These are phyloP conservation scores for Penicillium robsamsonii DNA, from an alignment of 495 filamentous ascomycete genomes.

Conservation along the genomic window DNA sequence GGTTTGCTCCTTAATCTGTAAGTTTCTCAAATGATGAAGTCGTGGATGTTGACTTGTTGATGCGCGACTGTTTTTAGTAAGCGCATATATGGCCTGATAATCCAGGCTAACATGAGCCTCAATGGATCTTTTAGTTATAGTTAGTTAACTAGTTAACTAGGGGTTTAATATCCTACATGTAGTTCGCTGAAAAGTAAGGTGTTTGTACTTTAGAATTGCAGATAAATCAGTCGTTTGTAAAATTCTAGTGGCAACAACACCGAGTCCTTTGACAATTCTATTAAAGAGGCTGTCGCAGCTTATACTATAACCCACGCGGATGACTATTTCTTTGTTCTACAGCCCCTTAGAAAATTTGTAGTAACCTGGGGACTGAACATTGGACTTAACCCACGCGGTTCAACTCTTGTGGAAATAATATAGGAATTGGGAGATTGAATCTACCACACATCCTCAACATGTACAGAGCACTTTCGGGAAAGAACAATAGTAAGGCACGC, in stretches of 20 bases:
- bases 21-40: neutral
- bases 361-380: neutral
- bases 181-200: neutral
- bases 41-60: conserved; percentile 7
- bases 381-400: neutral
- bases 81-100: neutral
- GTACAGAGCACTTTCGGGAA: neutral
- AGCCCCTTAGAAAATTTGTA: neutral
- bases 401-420: neutral
- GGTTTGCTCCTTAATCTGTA: neutral
- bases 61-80: conserved; percentile 3
- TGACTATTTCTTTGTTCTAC: neutral
- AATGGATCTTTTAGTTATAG: too few species aligned
- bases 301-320: neutral
- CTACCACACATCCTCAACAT: neutral
- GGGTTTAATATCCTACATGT: neutral
- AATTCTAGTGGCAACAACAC: neutral
- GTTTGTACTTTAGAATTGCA: neutral
- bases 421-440: neutral
- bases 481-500: neutral
- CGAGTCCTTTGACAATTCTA: neutral
- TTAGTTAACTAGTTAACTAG: neutral
- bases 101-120: neutral
- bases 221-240: neutral
- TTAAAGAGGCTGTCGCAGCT: neutral